Base-by-base conservation (phyloP, 805 yeast species). In the Diddensiella transvaalensis region DNA sequence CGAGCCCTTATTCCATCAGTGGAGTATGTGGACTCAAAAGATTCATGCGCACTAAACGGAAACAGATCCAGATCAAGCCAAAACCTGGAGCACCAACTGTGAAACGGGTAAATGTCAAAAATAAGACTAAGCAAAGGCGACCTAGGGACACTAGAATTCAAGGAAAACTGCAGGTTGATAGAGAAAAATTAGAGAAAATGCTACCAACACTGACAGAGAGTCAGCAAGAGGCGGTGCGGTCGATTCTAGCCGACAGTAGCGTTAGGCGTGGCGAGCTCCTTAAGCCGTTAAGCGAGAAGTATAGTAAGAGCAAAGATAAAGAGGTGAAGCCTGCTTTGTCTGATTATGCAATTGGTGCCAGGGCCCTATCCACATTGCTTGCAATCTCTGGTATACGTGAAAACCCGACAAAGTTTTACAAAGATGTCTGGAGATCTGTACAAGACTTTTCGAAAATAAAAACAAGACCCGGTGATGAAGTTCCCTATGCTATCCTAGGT, bases 401-500 rank as follows among this genome's bases (percentile, higher is more conserved):
- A 17, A 36, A 22, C 18, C 50, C 50, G 5, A 6, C 43, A 2
- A 43, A 35, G 26, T 50, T 21, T 46, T 32, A 45, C 23, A 42
- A 40, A 18, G 6, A 17, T 17, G 42, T 53, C 42, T 53, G 56
- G 56, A 13, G 22, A 29, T 29, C 43, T 1, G 51, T 50, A 4
- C 13, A 24, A 22, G 45, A 47, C 15, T 45, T 50, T 24, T 38
- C 47, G 3, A 44, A 50, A 15, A 18, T 36, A 8, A 35, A 35
- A 22, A 22, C 40, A 35, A 37, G 23, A 10, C 42, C 43, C 8
- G 46, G 48, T 5, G 39, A 42, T 1, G 56, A 48, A 1, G 49
- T 43, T 21, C 59, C 61, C 3, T 50, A 44, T 19, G 54, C 54
- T n/a, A 38, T 54, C 19, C 42, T 58, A 22, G 52, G 39, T 4